Percentiles rank a stretch among this genome's conserved stretches.
Evolutionary conservation across 2,329 filamentous ascomycete genomes (phyloP).

Genomic region (Xenoacremonium recifei): DNA sequence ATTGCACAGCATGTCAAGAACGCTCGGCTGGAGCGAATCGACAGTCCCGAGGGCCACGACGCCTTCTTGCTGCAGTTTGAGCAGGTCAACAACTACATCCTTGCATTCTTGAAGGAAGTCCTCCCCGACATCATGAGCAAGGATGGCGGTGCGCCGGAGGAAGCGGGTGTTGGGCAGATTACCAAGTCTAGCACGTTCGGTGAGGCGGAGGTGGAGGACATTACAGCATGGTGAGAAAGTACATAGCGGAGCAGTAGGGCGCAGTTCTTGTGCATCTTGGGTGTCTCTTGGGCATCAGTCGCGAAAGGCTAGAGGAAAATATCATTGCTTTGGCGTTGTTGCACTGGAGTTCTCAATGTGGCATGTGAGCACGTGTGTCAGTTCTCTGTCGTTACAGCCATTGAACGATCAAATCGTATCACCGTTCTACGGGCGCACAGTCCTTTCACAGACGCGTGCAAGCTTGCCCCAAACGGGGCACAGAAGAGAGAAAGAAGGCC

Average conservation of each 20-base stretch:
- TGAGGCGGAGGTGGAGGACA: slow-evolving; percentile 93
- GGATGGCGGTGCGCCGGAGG: slow-evolving; percentile 49
- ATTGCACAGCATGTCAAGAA: slow-evolving; percentile 78
- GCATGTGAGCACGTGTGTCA: neutral
- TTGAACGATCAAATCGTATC: neutral
- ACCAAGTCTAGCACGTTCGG: slow-evolving; percentile 91
- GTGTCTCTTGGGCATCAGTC: neutral
- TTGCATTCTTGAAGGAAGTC: slow-evolving; percentile 78
- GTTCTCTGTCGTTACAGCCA: neutral
- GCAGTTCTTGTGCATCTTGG: neutral
- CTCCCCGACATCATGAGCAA: slow-evolving; percentile 85
- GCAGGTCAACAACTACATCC: slow-evolving; percentile 86
- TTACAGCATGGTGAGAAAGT: slow-evolving; percentile 81
- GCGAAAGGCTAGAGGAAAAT: neutral
- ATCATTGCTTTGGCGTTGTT: neutral
- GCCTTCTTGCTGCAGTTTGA: slow-evolving; percentile 96
- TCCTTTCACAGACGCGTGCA: neutral
- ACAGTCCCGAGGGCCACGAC: slow-evolving; percentile 93
- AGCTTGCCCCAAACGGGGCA: neutral
- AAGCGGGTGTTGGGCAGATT: slow-evolving; percentile 57
- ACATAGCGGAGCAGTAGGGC: neutral
- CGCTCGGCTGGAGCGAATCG: slow-evolving; percentile 78
- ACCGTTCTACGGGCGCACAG: neutral
- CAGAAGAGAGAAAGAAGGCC: neutral
- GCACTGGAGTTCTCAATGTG: neutral